These are phyloP conservation scores for Schwanniomyces occidentalis DNA, from an alignment of 805 yeast genomes.

Conservation along the genomic window DNA sequence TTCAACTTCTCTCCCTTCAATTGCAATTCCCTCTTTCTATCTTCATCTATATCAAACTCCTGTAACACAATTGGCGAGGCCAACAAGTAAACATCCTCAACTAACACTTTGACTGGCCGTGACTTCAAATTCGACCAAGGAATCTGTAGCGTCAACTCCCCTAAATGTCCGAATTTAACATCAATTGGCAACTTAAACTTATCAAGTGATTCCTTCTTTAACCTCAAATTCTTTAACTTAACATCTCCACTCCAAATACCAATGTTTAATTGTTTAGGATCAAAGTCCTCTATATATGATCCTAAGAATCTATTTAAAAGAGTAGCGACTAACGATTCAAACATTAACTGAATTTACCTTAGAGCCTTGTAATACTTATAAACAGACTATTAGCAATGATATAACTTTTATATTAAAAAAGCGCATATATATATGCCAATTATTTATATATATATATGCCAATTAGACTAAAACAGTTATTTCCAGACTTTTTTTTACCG, in stretches of 20 bases:
- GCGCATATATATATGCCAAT: too few species aligned
- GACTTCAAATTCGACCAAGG: slow-evolving; percentile 96
- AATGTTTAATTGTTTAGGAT: slow-evolving; percentile 89
- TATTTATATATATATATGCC: too few species aligned
- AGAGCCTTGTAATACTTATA: too few species aligned
- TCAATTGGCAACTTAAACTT: slow-evolving; percentile 82
- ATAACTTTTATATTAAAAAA: too few species aligned
- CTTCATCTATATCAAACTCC: slow-evolving; percentile 57
- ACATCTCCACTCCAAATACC: slow-evolving; percentile 99
- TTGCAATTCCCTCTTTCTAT: slow-evolving; percentile 57
- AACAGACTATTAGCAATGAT: too few species aligned
- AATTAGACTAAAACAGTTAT: too few species aligned
- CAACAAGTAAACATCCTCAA: slow-evolving; percentile 83
- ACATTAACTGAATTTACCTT: slow-evolving; percentile 47
- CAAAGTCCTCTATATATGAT: slow-evolving; percentile 88
- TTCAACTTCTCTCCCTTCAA: slow-evolving; percentile 67
- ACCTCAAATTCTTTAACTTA: slow-evolving; percentile 69
- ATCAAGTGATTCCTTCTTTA: slow-evolving; percentile 89
- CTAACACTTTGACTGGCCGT: slow-evolving; percentile 84
- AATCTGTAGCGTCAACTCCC: slow-evolving; percentile 83
- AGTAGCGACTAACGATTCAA: slow-evolving; percentile 66
- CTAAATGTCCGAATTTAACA: slow-evolving; percentile 86
- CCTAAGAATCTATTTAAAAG: slow-evolving; percentile 64
- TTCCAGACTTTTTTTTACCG: too few species aligned
- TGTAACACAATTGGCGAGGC: slow-evolving; percentile 71